Evolutionary conservation across 768 basidiomycete genomes (phyloP), one percentile per base, ranked within the genome.

Genomic region (Pulveroboletus ravenelii): DNA sequence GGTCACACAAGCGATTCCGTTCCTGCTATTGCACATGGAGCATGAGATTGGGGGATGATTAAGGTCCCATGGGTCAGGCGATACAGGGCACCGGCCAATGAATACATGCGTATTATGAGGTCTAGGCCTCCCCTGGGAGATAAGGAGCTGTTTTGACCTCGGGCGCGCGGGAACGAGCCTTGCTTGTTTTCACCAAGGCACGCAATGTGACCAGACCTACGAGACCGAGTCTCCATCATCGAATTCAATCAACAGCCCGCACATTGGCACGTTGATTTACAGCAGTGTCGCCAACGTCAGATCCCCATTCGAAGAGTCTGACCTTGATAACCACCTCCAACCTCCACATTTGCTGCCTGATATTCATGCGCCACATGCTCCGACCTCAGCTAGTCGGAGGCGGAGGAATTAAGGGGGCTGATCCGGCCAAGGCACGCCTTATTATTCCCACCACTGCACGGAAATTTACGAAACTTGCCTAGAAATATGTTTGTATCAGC

Each of bases 401-500:
- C n/a, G n/a, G 86, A 60, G 72, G 73, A 15, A 55, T 85, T 47
- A 75, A 79, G 55, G 66, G 71, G 17, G 68, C 75, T n/a, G 84
- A 84, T 1, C 25, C 67, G 82, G 2, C 77, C 75, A 47, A 85
- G 79, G 83, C 81, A 46, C 34, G 69, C 34, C 10, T 23, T 27
- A 1, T 23, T 27, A 1, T 47, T 8, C 7, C 46, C 45, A 35
- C 14, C 18, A 31, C 1, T 20, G 35, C 3, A 40, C 37, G 23
- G 14, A 17, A 36, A 39, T 23, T 57, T 36, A 41, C 34, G 37
- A 37, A 32, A 6, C 18, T 27, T 5, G 17, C 8, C 5, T 84
- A 82, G 78, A 84, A 32, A 13, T 34, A 79, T 62, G 85, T 87
- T 48, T 85, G 85, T 18, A 82, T 87, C 36, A 83, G 80, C 68